Conservation (phyloP, 148 eudicot species). For the Cornus suecica region DNA sequence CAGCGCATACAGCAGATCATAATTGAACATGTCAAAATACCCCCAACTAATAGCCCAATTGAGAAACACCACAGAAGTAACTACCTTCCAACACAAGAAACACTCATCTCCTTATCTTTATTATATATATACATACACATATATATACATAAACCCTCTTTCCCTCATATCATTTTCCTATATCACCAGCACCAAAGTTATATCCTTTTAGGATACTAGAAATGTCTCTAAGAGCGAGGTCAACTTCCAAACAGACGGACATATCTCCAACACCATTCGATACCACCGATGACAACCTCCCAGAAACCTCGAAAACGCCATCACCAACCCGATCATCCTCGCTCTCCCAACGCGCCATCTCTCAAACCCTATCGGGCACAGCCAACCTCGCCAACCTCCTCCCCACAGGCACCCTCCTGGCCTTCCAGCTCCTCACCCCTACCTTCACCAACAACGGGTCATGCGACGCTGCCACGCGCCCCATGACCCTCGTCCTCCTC, state of each 20-base stretch:
- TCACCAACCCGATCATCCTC: slow-evolving; percentile 11
- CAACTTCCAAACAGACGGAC: slow-evolving; percentile 15
- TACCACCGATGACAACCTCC: not conserved
- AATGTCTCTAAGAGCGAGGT: slow-evolving; percentile 34
- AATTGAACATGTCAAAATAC: not conserved
- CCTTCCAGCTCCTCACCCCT: slow-evolving; percentile 36
- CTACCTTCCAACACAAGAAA: not conserved
- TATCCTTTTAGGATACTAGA: not conserved
- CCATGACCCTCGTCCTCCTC: slow-evolving; percentile 28
- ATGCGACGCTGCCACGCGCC: slow-evolving; percentile 33
- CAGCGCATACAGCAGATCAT: not conserved
- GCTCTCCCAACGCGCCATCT: slow-evolving; percentile 16
- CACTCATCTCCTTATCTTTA: not conserved
- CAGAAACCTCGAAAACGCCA: slow-evolving; percentile 4
- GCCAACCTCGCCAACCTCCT: slow-evolving; percentile 41
- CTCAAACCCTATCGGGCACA: slow-evolving; percentile 29
- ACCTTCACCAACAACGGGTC: slow-evolving; percentile 33
- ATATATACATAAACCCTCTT: no score
- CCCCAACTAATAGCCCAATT: not conserved
- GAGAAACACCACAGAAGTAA: not conserved
- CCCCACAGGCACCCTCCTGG: slow-evolving; percentile 44
- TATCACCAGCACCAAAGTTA: not conserved
- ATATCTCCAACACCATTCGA: not conserved
- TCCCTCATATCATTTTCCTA: not conserved
- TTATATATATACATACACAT: no score